These are phyloP conservation scores for Nicotiana benthamiana DNA, from an alignment of 257 asterid genomes.

Conservation along the genomic window DNA sequence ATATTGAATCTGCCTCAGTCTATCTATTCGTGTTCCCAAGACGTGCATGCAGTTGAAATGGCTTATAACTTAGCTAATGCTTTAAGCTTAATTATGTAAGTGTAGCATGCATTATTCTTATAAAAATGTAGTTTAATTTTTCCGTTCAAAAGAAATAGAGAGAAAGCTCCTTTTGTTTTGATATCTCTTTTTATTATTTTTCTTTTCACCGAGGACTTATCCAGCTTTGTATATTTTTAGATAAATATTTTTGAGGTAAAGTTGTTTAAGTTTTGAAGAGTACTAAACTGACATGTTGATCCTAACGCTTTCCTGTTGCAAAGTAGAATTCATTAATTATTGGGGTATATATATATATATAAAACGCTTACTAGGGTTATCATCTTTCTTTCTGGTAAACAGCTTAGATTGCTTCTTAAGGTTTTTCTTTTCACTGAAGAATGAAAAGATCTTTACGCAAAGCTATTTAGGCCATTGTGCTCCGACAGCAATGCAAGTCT, in stretches of 20 bases:
- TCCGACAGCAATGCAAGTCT: neutral
- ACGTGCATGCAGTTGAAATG: neutral
- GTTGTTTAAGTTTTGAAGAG: too few species aligned
- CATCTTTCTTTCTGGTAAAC: neutral
- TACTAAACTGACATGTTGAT: neutral
- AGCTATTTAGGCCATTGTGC: neutral
- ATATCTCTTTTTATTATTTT: too few species aligned
- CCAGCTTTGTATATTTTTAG: too few species aligned
- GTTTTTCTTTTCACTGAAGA: neutral
- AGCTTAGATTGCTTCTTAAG: neutral
- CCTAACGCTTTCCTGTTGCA: too few species aligned
- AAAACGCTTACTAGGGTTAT: neutral
- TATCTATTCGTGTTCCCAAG: neutral
- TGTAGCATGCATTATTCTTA: neutral
- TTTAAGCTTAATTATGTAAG: neutral
- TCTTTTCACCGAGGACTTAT: too few species aligned
- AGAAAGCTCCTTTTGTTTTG: too few species aligned
- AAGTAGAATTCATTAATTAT: too few species aligned
- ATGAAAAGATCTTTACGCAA: slow-evolving; percentile 5
- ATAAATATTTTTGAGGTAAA: too few species aligned
- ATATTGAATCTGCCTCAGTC: neutral
- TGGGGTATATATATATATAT: neutral
- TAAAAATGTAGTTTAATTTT: neutral
- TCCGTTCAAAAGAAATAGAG: neutral
- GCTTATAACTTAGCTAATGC: neutral